phyloP scores from a whole-genome alignment of 2,329 filamentous ascomycete species.

The Xylariales sp. region DNA sequence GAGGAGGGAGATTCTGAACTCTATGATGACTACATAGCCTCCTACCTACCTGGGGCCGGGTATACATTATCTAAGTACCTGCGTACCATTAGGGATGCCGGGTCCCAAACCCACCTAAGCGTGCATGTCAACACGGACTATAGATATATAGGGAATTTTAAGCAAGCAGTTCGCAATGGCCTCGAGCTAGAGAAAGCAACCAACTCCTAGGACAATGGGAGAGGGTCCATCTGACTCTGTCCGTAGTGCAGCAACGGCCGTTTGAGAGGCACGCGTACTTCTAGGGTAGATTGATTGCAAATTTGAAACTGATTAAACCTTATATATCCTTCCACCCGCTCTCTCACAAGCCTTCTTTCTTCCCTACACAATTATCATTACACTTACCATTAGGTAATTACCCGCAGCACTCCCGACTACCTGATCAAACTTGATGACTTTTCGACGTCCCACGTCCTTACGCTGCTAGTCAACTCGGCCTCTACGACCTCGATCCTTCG shows the following conservation, averaged over 20 bases:
- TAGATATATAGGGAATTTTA: too few relatives aligned
- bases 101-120: neutral
- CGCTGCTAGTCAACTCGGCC: neutral
- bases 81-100: too few relatives aligned
- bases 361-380: neutral
- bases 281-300: neutral
- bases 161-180: neutral
- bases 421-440: too few relatives aligned
- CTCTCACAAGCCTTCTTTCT: neutral
- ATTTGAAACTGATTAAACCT: neutral
- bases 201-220: neutral
- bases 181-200: neutral
- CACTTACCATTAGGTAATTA: neutral
- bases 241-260: neutral
- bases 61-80: too few relatives aligned
- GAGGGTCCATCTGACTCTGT: neutral
- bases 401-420: neutral
- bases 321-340: neutral
- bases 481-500: neutral
- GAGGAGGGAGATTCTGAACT: neutral
- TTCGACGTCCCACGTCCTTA: neutral
- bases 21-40: too few relatives aligned
- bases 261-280: neutral
- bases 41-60: too few relatives aligned
- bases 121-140: neutral